Conservation (phyloP, 192 early-diverging fungal species). For the Gonapodya sp. region DNA sequence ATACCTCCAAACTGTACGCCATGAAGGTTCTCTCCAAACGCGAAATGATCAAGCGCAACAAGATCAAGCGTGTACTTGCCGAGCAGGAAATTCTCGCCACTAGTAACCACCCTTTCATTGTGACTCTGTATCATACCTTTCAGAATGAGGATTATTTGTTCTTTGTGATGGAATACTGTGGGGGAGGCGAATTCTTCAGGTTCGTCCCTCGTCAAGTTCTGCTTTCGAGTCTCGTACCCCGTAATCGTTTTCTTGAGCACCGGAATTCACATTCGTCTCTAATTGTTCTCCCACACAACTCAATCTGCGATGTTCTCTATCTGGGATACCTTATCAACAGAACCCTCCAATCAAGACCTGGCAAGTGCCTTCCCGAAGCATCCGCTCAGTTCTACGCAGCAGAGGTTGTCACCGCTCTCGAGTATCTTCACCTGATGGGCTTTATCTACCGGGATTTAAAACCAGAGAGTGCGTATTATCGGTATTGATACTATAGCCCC, state of each 20-base stretch:
- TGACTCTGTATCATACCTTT: constrained; percentile 83
- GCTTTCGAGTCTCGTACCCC: too few species aligned
- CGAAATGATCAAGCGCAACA: constrained; percentile 98
- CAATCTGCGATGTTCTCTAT: not conserved
- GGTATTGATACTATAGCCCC: not conserved
- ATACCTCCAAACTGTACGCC: constrained; percentile 71
- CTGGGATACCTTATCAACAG: not conserved
- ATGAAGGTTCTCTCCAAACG: constrained; percentile 96
- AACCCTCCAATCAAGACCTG: constrained; percentile 73
- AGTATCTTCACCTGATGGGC: constrained; percentile 92
- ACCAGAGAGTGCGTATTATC: constrained; percentile 71
- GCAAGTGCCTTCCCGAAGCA: constrained; percentile 78
- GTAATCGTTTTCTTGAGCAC: not conserved
- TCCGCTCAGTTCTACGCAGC: constrained; percentile 96
- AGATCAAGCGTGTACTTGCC: constrained; percentile 93
- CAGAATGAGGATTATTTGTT: constrained; percentile 78
- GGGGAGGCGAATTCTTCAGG: constrained; percentile 83
- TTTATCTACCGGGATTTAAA: constrained; percentile 98
- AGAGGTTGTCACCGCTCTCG: constrained; percentile 88
- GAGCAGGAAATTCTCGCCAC: constrained; percentile 89
- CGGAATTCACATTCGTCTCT: too few species aligned
- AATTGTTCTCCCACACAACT: not conserved
- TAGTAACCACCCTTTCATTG: constrained; percentile 82
- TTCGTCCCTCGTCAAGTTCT: constrained; percentile 10
- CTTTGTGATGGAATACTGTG: constrained; percentile 84